Base-by-base conservation (phyloP, 805 yeast genomes). In the Ogataea pini region DNA sequence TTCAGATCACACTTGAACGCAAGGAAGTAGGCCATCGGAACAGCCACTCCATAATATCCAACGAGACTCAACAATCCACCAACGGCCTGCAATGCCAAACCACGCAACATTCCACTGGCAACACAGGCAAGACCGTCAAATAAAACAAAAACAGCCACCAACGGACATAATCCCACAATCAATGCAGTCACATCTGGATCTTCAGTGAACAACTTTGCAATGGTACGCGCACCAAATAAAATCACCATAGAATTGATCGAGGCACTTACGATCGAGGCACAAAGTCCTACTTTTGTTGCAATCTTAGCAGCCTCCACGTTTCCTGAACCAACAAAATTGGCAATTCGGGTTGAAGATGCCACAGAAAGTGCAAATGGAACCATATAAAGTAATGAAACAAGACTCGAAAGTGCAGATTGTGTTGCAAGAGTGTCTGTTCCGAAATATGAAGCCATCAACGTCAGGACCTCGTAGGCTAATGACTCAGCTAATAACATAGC, bases 91-190 rank as follows among this genome's bases (percentile, higher is more conserved):
- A 82, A 69, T 0, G 92, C 96, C 62, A 85, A 84, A 1, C 91
- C 90, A 50, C 96, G 70, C 49, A 88, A 68, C 29, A 85, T 75
- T 1, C 91, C 94, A 36, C 85, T 82, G 2, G 89, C 82, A 14
- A 86, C 82, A 37, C 85, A 79, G 13, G 87, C 85, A 14, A 85
- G 61, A 3, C 89, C 83, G 63, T 88, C 96, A 48, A 79, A 76
- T 2, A 87, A 65, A 55, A 85, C 89, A 55, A 84, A 77, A 2
- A 82, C 54, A 1, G 90, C 80, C 20, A 86, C 77, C 39, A 82
- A 70, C 2, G 92, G 90, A 59, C 86, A 76, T 16, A 85, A 68
- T 7, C 67, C 61, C 2, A 75, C 72, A n/a, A 85, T 80, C 50
- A 80, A 60, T 0, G 58, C 58, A 8, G 76, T 68, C 7, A 89